Evolutionary conservation across 345 rosid species (phyloP).

Genomic region (Camelina sativa): DNA sequence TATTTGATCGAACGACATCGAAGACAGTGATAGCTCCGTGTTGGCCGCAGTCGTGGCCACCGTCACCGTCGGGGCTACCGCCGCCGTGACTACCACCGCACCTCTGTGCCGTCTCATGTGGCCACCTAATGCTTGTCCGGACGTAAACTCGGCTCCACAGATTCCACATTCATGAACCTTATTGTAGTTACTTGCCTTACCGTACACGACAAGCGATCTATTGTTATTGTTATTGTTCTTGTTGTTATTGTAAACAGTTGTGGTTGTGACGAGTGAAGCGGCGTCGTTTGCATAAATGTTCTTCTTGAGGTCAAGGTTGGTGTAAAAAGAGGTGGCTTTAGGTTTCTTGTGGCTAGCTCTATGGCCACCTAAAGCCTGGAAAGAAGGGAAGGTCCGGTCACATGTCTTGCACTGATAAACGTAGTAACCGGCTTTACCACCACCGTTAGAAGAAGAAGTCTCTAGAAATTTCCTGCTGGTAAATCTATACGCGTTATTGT

Average conservation of each 20-base stretch:
- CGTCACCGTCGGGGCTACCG: conserved; percentile 20
- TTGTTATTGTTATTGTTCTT: conserved; percentile 40
- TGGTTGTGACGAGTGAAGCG: conserved; percentile 59
- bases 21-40: conserved; percentile 52
- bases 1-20: conserved; percentile 50
- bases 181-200: conserved; percentile 31
- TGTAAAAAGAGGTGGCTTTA: conserved; percentile 42
- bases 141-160: conserved; percentile 86
- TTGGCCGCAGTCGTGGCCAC: conserved; percentile 36
- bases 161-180: conserved; percentile 90
- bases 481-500: conserved; percentile 49
- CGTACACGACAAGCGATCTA: conserved; percentile 31
- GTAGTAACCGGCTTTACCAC: conserved; percentile 65
- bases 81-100: conserved; percentile 25
- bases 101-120: conserved; percentile 95
- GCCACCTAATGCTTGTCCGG: conserved; percentile 98
- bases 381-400: conserved; percentile 78
- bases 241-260: conserved; percentile 49
- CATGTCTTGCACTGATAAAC: conserved; percentile 96
- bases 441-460: conserved; percentile 47
- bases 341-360: conserved; percentile 98
- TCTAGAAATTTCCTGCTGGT: conserved; percentile 69
- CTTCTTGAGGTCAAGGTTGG: conserved; percentile 43
- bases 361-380: conserved; percentile 97
- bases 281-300: conserved; percentile 46